Conservation (phyloP, 1,139 yeast genomes). For the Neolecta irregularis region DNA sequence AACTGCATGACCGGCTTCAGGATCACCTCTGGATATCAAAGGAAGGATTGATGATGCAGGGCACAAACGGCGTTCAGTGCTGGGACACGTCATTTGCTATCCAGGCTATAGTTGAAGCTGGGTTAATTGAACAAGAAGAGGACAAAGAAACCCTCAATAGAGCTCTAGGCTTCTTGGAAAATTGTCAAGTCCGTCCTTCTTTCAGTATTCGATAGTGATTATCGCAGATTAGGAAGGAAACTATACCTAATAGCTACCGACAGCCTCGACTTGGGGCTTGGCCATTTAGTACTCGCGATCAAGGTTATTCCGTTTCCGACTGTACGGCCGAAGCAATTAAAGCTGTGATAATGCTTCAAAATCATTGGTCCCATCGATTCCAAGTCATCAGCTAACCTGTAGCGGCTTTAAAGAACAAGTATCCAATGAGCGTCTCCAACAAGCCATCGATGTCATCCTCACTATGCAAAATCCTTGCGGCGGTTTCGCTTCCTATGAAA, state of each 20-base stretch:
- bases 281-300: slow-evolving; percentile 92
- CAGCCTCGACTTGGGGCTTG: slow-evolving; percentile 85
- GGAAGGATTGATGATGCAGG: slow-evolving; percentile 85
- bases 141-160: slow-evolving; percentile 39
- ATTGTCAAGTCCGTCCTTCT: slow-evolving; percentile 24
- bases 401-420: slow-evolving; percentile 34
- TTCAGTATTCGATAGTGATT: neutral
- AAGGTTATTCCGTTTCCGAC: slow-evolving; percentile 92
- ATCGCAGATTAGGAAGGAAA: slow-evolving; percentile 67
- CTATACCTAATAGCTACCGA: slow-evolving; percentile 52
- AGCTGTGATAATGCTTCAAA: slow-evolving; percentile 82
- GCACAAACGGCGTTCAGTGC: slow-evolving; percentile 93
- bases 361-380: slow-evolving; percentile 30
- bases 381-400: slow-evolving; percentile 8
- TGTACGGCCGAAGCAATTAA: slow-evolving; percentile 94
- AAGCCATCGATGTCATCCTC: slow-evolving; percentile 59
- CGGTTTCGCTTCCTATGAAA: slow-evolving; percentile 84
- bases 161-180: slow-evolving; percentile 55
- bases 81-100: slow-evolving; percentile 93
- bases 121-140: slow-evolving; percentile 55
- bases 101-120: slow-evolving; percentile 70
- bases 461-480: slow-evolving; percentile 76
- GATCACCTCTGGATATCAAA: slow-evolving; percentile 77
- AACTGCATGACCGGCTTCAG: slow-evolving; percentile 44
- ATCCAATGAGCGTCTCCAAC: slow-evolving; percentile 37